A percentile compares a stretch with the other conserved stretches of the same genome.
Conservation (phyloP, 345 rosid species). For the Citrus inodora region DNA sequence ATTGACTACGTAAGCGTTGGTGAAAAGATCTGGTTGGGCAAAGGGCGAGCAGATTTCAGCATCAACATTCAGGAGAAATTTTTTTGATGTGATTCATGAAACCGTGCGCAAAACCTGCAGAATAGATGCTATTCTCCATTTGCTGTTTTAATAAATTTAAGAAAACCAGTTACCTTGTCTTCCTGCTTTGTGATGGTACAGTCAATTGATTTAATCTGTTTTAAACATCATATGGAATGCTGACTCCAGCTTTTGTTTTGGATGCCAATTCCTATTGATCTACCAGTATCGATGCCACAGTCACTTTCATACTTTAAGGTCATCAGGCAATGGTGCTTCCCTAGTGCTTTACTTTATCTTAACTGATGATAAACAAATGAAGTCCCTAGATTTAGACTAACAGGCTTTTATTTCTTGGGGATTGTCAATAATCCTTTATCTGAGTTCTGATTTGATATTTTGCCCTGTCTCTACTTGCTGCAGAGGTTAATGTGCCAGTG, state of each 20-base stretch:
- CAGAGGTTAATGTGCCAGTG: constrained; percentile 78
- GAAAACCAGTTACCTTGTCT: not conserved
- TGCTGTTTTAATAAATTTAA: not conserved
- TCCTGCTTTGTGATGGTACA: not conserved
- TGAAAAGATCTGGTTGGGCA: no score
- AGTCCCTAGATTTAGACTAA: not conserved
- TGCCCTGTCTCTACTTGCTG: constrained; percentile 5
- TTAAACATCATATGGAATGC: not conserved
- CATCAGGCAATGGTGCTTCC: not conserved
- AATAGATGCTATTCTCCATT: not conserved
- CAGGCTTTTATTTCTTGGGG: not conserved
- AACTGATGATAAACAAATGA: not conserved
- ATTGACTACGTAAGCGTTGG: no score
- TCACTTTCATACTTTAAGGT: not conserved
- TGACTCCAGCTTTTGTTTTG: not conserved
- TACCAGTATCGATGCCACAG: not conserved
- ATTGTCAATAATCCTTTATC: not conserved
- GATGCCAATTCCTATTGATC: not conserved
- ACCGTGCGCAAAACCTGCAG: not conserved
- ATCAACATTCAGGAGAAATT: not conserved
- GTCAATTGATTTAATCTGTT: not conserved
- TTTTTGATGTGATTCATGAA: not conserved
- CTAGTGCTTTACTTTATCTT: not conserved
- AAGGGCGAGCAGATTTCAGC: no score
- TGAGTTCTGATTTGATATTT: not conserved